Evolutionary conservation across 495 filamentous ascomycete genomes (phyloP), one percentile per base, ranked within the genome.

Genomic region (Rhypophila decipiens): DNA sequence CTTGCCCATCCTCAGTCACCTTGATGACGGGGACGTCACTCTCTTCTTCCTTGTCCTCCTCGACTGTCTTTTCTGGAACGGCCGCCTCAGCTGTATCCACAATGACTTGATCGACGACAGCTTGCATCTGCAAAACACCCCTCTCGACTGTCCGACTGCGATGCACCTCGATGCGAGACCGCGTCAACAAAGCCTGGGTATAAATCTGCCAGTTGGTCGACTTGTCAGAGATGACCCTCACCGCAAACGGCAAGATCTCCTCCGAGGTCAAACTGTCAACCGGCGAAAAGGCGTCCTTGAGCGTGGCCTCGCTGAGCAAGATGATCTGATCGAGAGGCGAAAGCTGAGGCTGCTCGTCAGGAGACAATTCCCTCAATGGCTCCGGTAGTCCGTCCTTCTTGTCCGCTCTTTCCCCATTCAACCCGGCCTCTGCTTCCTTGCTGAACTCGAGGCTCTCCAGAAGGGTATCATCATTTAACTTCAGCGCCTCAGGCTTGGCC

Each of bases 121-220:
- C 90, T 69, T 99, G 93, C 58, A 99, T 80, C 66, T 99, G 93
- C 4, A 99, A 71, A 2, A 99, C 81, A 7, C 90, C 83, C 47
- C 93, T 72, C 59, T 99, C 94, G 5, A 89, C 73, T 0, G 93
- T 97, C 37, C 93, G 75, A 24, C 88, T 86, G 47, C 76, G 78
- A 60, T 90, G 87, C 0, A 87, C 80, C 65, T 99, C 93, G 48
- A 96, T 88, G 3, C 93, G 75, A 58, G 87, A 91, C 36, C 93
- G 79, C 4, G 96, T 82, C 2, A 97, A 70, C 4, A 99, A 68
- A 1, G 87, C 93, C 58, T 96, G 88, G 0, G 93, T 96, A 60
- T 99, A 97, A 18, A 96, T 83, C 64, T 97, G 94, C 93, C 93
- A 99, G 64, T 97, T 97, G 2, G 88, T 89, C 52, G 86, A 85